Evolutionary conservation across 176 grass and related monocot species (phyloP).

Genomic region (Musa schizocarpa): DNA sequence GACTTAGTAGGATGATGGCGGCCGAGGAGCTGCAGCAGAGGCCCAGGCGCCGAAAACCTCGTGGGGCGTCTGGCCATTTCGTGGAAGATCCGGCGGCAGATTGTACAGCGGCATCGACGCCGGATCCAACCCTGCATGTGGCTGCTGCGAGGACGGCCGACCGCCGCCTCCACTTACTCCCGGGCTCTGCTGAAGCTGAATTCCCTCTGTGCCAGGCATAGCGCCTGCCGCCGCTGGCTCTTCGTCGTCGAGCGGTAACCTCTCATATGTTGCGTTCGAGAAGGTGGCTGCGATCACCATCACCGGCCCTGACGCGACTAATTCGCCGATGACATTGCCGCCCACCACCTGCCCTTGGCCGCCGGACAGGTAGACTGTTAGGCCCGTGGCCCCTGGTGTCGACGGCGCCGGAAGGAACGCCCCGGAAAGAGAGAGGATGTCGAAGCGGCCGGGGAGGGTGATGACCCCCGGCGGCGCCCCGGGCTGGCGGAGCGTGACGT

Average conservation of each 20-base stretch:
- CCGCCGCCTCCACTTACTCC: conserved; percentile 5
- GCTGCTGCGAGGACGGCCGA: neutral
- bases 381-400: conserved; percentile 40
- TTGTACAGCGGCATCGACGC: conserved; percentile 50
- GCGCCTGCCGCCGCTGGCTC: conserved; percentile 7
- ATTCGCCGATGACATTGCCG: conserved; percentile 42
- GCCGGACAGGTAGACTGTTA: conserved; percentile 52
- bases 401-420: conserved; percentile 56
- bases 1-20: neutral
- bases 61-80: conserved; percentile 47
- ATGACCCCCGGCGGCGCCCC: conserved; percentile 31
- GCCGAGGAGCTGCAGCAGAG: conserved; percentile 13
- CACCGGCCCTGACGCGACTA: conserved; percentile 51
- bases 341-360: conserved; percentile 59
- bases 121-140: conserved; percentile 26
- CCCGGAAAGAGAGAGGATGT: conserved; percentile 62
- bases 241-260: conserved; percentile 48
- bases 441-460: conserved; percentile 59
- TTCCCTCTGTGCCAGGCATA: conserved; percentile 7
- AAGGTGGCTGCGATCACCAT: conserved; percentile 61
- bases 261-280: conserved; percentile 64
- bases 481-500: conserved; percentile 52
- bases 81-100: conserved; percentile 52
- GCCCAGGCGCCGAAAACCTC: conserved; percentile 39
- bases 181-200: conserved; percentile 23